Evolutionary conservation across 2,329 filamentous ascomycete species (phyloP).

Genomic region (Orbilia blumenaviensis): DNA sequence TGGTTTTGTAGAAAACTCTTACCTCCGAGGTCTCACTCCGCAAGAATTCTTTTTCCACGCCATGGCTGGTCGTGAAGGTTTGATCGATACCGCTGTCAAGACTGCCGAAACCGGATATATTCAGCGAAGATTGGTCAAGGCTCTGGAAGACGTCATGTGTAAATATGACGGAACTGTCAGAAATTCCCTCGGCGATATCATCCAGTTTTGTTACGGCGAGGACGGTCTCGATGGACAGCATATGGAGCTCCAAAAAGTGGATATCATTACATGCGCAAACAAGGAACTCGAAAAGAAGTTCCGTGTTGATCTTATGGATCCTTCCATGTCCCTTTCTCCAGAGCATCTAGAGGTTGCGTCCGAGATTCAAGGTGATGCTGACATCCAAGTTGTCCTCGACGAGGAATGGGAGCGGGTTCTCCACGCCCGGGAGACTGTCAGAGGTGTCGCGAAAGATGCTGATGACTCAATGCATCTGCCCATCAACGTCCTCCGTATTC

Average conservation of each 20-base stretch:
- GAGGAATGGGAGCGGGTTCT: conserved; percentile 83
- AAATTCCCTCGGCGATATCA: conserved; percentile 94
- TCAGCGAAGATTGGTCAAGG: conserved; percentile 96
- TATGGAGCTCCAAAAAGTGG: conserved; percentile 92
- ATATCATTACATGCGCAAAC: conserved; percentile 82
- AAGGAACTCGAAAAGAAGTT: conserved; percentile 81
- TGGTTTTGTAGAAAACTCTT: conserved; percentile 98
- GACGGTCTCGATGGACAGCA: conserved; percentile 92
- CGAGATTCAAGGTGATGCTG: conserved; percentile 86
- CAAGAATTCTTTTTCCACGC: conserved; percentile 99
- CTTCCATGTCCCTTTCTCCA: conserved; percentile 69
- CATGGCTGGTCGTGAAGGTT: conserved; percentile 99
- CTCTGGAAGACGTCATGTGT: conserved; percentile 94
- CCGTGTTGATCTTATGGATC: conserved; percentile 85
- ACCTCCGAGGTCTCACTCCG: conserved; percentile 91
- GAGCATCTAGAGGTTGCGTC: conserved; percentile 85
- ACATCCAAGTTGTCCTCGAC: conserved; percentile 85
- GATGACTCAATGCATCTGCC: conserved; percentile 90
- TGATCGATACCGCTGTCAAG: conserved; percentile 99
- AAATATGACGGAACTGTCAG: conserved; percentile 97
- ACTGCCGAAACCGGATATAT: conserved; percentile 99
- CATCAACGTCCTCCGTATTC: conserved; percentile 88
- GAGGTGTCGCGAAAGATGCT: conserved; percentile 61
- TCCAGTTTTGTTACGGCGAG: conserved; percentile 97
- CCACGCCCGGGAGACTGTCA: conserved; percentile 78